Conservation (phyloP, 768 basidiomycete species). For the Boletus coccyginus region DNA sequence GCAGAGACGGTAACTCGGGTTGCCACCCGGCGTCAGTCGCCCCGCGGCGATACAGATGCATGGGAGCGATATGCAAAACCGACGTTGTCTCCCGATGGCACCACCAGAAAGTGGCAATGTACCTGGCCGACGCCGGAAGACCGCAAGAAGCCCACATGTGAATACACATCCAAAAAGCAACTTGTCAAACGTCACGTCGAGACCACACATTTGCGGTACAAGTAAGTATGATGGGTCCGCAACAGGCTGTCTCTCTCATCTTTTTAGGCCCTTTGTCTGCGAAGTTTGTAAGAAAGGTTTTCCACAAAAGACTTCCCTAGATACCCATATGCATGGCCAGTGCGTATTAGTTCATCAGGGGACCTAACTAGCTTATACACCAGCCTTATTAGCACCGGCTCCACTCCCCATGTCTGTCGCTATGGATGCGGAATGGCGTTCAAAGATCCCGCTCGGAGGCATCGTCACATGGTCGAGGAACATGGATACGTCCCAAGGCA, state of each 20-base stretch:
- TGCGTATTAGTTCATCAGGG: conserved; percentile 29
- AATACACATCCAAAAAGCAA: conserved; percentile 55
- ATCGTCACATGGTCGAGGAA: conserved; percentile 52
- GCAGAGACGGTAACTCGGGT: conserved; percentile 15
- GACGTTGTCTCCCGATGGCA: conserved; percentile 32
- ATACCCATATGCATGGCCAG: conserved; percentile 56
- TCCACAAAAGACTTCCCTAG: conserved; percentile 56
- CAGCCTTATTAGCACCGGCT: conserved; percentile 47
- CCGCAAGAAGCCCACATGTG: conserved; percentile 35
- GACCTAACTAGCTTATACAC: conserved; percentile 10
- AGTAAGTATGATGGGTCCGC: conserved; percentile 39
- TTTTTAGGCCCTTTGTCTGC: conserved; percentile 49
- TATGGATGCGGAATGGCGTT: conserved; percentile 51
- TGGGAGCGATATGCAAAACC: conserved; percentile 36
- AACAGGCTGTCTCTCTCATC: conserved; percentile 14
- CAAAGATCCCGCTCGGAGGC: conserved; percentile 64
- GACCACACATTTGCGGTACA: conserved; percentile 57
- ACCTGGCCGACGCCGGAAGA: conserved; percentile 38
- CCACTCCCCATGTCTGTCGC: conserved; percentile 51
- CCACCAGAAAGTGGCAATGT: conserved; percentile 39
- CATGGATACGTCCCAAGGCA: conserved; percentile 52
- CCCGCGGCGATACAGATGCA: conserved; percentile 27
- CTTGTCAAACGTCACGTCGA: conserved; percentile 68
- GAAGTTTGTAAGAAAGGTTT: conserved; percentile 52
- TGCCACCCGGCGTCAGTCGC: conserved; percentile 22